Base-by-base conservation (phyloP, 2,329 filamentous ascomycete species). In the Trichoderma brevicompactum region DNA sequence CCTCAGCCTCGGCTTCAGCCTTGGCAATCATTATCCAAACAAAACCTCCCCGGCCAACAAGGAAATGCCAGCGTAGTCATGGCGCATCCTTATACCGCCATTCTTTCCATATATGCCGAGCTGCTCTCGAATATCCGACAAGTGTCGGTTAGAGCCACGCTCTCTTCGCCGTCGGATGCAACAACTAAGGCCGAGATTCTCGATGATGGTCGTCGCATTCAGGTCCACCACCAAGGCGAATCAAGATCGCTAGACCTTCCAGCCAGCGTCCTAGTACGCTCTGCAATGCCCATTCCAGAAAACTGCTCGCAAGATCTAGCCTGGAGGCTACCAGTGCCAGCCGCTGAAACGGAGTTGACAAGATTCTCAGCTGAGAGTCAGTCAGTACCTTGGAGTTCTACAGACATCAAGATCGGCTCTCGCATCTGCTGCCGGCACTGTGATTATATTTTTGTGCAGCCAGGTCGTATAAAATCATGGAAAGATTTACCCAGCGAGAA, bases 401-500 rank as follows among this genome's bases (percentile, higher is more conserved):
- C 73, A 41, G 81, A 83, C 49, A 72, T 90, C 40, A 62, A 70
- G 13, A 28, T 71, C 3, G 78, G 72, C 1, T 79, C 80, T 41
- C 65, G 73, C 15, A 72, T 90, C 70, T 64, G 69, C 34, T 83
- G 82, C 71, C 76, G 81, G 65, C 61, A 69, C 68, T 83, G 81
- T 74, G 58, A 68, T 50, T 66, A 73, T 15, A 66, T 61, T 1
- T 66, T 87, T 17, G 77, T 87, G 12, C 46, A 71, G 0, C 63
- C 71, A 3, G 78, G 74, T 7, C 70, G 59, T 3, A 79, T 87
- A 7, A 79, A 76, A 44, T 76, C 79, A 43, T 99, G 95, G 94
- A 97, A 94, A 78, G 93, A 99, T 73, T 80, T 99, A 17, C 95
- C 95, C 0, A 97, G 93, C 73, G 93, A 96, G 72, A 94, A 97